Evolutionary conservation across 1,284 basidiomycete species (phyloP).

Genomic region (Wallemia mellicola): DNA sequence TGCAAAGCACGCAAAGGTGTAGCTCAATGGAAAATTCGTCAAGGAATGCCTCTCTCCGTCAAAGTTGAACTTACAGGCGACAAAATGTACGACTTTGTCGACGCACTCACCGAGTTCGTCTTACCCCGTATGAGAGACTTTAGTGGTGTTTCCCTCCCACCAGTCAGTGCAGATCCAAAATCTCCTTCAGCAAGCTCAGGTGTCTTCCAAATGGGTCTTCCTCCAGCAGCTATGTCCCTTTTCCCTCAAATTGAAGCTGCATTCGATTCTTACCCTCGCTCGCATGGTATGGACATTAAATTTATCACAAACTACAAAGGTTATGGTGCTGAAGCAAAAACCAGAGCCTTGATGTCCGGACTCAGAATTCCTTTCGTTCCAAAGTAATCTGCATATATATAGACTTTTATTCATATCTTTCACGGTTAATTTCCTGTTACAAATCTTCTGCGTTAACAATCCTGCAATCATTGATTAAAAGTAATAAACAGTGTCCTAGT

Average conservation of each 20-base stretch:
- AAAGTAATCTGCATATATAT: not conserved
- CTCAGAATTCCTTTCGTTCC: slow-evolving; percentile 54
- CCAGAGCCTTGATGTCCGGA: slow-evolving; percentile 52
- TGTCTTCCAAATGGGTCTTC: slow-evolving; percentile 64
- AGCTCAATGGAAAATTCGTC: slow-evolving; percentile 54
- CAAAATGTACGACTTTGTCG: slow-evolving; percentile 79
- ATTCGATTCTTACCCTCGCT: slow-evolving; percentile 49
- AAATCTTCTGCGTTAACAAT: too few relatives aligned
- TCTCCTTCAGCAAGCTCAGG: slow-evolving; percentile 52
- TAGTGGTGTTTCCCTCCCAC: slow-evolving; percentile 40
- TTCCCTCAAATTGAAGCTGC: slow-evolving; percentile 91
- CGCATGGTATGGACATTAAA: slow-evolving; percentile 68
- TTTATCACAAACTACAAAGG: slow-evolving; percentile 63
- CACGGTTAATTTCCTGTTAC: too few relatives aligned
- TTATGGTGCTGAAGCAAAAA: slow-evolving; percentile 52
- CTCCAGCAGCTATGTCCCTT: slow-evolving; percentile 51
- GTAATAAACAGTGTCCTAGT: too few relatives aligned
- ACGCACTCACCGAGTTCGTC: slow-evolving; percentile 70
- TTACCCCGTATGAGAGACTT: slow-evolving; percentile 76
- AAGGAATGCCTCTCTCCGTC: slow-evolving; percentile 51
- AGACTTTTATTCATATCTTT: too few relatives aligned
- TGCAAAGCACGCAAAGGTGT: slow-evolving; percentile 46
- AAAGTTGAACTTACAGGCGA: slow-evolving; percentile 71
- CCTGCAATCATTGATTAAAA: not conserved
- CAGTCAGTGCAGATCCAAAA: slow-evolving; percentile 15